Conservation (phyloP, 2,329 filamentous ascomycete species). For the Allantophomopsis cytisporea region DNA sequence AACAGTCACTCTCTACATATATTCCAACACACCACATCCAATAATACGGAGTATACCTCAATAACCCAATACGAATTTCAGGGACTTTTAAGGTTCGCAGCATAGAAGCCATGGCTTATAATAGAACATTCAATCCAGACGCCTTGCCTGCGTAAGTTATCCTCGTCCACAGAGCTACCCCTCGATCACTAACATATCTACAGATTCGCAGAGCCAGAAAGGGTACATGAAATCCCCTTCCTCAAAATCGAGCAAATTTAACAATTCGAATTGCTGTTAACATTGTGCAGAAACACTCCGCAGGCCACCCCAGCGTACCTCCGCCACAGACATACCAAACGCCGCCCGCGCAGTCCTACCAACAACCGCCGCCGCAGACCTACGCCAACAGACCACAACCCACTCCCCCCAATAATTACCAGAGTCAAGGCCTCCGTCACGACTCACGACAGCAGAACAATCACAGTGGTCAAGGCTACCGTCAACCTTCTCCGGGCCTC, state of each 20-base stretch:
- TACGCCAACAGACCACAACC: background rate
- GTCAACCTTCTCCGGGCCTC: no score
- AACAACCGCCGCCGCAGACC: background rate
- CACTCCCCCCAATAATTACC: slow-evolving; percentile 1
- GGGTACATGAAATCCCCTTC: slow-evolving; percentile 16
- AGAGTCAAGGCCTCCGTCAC: background rate
- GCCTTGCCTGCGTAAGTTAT: slow-evolving; percentile 72
- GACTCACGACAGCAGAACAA: slow-evolving; percentile 1
- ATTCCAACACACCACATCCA: no score
- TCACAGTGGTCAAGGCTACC: background rate
- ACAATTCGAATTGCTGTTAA: background rate
- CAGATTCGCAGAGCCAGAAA: slow-evolving; percentile 38
- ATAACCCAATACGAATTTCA: no score
- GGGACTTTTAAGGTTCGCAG: no score
- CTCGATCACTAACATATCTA: slow-evolving; percentile 1
- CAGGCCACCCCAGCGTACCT: background rate
- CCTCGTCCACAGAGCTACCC: slow-evolving; percentile 3
- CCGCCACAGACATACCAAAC: background rate
- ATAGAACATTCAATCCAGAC: slow-evolving; percentile 85
- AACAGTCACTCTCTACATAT: no score
- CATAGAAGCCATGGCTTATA: slow-evolving; percentile 66
- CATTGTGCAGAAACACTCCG: background rate
- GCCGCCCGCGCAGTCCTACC: background rate
- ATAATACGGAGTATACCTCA: no score
- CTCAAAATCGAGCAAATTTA: slow-evolving; percentile 4